Base-by-base conservation (phyloP, 2,329 filamentous ascomycete species). In the Penicillium concentricum region DNA sequence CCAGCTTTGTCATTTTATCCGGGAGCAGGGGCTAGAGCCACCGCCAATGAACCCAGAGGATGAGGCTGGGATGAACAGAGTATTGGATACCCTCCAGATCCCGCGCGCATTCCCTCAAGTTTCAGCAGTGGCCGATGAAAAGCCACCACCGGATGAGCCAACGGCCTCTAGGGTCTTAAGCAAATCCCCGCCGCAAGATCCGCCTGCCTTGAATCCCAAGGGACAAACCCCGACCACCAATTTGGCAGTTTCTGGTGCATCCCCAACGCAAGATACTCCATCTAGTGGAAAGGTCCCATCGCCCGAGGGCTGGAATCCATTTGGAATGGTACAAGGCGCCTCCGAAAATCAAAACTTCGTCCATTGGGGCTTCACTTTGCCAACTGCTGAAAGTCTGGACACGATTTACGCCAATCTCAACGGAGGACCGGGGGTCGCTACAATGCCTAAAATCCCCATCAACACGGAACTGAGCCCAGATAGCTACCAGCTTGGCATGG, bases 1-100 rank as follows among this genome's bases (percentile, higher is more conserved):
- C 53, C 72, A 76, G 54, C 62, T 75, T 18, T 69, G 63, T 55
- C 71, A 74, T 24, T 78, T 77, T 30, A 78, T 78, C n/a, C 59
- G 70, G 43, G 73, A 76, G 18, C 67, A 76, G 60, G 74, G 74
- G 4, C 64, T 78, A 3, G 66, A 74, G 30, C 71, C 73, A 2
- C 76, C 76, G 0, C 59, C 62, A 0, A 78, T 78, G 76, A 66
- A 72, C 6, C 65, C 67, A 6, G 73, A 74, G 28, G 73, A 74
- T 54, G 73, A 75, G 50, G 61, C 61, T 22, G 72, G 67, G 1
- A 73, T 75, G 61, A 74, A 72, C n/a, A 64, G 71, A 53, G 72
- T 75, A 7, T 55, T 75, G 32, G 73, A 75, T 32, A 75, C 72
- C 8, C 66, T 75, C 13, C 67, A 72, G 52, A 72, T 72, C 26